Base-by-base conservation (phyloP, 495 filamentous ascomycete genomes). In the Cenococcum geophilum region DNA sequence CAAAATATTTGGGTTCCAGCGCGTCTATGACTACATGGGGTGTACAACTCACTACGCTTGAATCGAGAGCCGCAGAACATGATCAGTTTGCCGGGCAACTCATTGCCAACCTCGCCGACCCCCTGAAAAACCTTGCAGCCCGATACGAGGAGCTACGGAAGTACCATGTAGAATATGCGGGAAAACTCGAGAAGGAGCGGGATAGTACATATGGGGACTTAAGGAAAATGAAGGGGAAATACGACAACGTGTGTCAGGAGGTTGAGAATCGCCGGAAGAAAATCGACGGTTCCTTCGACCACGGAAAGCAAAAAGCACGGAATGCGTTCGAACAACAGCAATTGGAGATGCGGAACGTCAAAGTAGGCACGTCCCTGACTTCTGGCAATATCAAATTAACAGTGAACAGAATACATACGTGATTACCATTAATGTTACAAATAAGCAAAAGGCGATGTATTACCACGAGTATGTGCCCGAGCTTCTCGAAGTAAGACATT, bases 401-500 rank as follows among this genome's bases (percentile, higher is more conserved):
- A 27, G 20, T 32, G 36, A 25, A 4, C 64, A 89, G 87, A 99
- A 97, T 69, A 91, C 89, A 1, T 99, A 99, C 68, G 77, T 99
- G 40, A 92, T 99, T 64, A 82, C 83, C 57, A 95, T 99, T 77
- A 93, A 92, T 70, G 88, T 96, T 47, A 91, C 92, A 40, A 99
- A 99, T 75, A 92, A 89, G 73, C 85, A 95, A 68, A 97, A 97
- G 76, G 89, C 95, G 72, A 90, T 85, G 71, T 97, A 97, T 75
- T 99, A 91, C 68, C 84, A 97, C 71, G 91, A 97, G 78, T 97
- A 97, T 72, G 81, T 99, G 21, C 93, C 93, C 4, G 92, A 97
- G 60, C 71, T 99, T 35, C 77, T 99, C 66, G 90, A 99, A 76
- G 91, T 92, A 78, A 76, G 82, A 48, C 49, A 20, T 20, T 36